These are phyloP conservation scores for Dactylellina leptospora DNA, from an alignment of 2,329 filamentous ascomycete genomes.

Conservation along the genomic window DNA sequence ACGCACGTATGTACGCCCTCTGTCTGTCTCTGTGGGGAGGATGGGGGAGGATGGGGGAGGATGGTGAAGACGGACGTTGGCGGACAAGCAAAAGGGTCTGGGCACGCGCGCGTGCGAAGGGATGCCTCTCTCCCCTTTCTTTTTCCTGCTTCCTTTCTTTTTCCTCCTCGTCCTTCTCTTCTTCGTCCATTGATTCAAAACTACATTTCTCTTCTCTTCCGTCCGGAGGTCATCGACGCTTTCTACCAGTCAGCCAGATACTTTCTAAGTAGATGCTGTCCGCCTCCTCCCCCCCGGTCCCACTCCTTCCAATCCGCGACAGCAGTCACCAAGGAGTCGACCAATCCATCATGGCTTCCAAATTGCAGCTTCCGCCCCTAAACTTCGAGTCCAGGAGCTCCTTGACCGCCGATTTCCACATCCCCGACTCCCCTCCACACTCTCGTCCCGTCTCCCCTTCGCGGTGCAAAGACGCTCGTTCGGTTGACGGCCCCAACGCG, in stretches of 20 bases:
- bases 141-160: not conserved
- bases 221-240: too few relatives aligned
- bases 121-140: not conserved
- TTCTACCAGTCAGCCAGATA: too few relatives aligned
- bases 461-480: constrained; percentile 11
- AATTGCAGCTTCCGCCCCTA: constrained; percentile 50
- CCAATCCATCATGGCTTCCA: constrained; percentile 53
- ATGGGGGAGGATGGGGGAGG: too few relatives aligned
- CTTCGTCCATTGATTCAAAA: too few relatives aligned
- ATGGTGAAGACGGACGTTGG: too few relatives aligned
- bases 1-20: too few relatives aligned
- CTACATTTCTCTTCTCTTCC: too few relatives aligned
- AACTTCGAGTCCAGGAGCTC: constrained; percentile 48
- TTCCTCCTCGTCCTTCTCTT: not conserved
- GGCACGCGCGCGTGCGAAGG: not conserved
- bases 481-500: constrained; percentile 23
- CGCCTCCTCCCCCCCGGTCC: not conserved
- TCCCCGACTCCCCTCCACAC: constrained; percentile 51
- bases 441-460: constrained; percentile 41
- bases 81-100: too few relatives aligned
- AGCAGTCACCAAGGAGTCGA: too few relatives aligned
- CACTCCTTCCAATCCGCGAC: not conserved
- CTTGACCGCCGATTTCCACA: constrained; percentile 48
- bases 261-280: too few relatives aligned
- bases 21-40: too few relatives aligned